phyloP scores from a whole-genome alignment of 176 grass and related monocot genomes.

The Saccharum officinarum region DNA sequence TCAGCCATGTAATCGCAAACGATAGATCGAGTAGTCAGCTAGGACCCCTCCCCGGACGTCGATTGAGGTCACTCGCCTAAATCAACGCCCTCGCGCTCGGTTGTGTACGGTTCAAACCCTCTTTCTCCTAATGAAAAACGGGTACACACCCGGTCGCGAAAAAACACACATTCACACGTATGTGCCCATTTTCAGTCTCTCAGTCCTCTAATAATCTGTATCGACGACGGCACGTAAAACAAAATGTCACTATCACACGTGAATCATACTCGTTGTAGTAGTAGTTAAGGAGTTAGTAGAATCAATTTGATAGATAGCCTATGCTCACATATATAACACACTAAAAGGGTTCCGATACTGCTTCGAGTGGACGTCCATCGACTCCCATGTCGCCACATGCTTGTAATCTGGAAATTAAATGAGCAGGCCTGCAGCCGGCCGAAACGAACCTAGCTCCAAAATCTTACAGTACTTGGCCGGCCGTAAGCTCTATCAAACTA shows the following conservation, averaged over 20 bases:
- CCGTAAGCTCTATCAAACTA: not conserved
- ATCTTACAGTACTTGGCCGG: not conserved
- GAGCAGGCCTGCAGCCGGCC: not conserved
- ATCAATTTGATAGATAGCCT: not conserved
- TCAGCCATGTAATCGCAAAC: no score
- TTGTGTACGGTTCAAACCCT: no score
- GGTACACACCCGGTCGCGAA: no score
- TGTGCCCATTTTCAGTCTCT: not conserved
- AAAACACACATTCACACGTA: not conserved
- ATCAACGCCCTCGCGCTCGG: no score
- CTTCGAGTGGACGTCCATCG: not conserved
- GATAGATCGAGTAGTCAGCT: no score
- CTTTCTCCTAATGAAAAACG: no score
- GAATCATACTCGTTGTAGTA: not conserved
- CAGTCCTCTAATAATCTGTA: not conserved
- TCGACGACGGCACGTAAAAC: not conserved
- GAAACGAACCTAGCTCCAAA: not conserved
- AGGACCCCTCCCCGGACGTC: no score
- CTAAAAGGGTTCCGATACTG: not conserved
- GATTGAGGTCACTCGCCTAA: no score
- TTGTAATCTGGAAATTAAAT: not conserved
- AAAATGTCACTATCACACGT: not conserved
- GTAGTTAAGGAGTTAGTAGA: not conserved
- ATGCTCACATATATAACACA: no score
- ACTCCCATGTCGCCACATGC: conserved; percentile 16